Conservation (phyloP, 805 yeast species). For the Starmerella bombi region DNA sequence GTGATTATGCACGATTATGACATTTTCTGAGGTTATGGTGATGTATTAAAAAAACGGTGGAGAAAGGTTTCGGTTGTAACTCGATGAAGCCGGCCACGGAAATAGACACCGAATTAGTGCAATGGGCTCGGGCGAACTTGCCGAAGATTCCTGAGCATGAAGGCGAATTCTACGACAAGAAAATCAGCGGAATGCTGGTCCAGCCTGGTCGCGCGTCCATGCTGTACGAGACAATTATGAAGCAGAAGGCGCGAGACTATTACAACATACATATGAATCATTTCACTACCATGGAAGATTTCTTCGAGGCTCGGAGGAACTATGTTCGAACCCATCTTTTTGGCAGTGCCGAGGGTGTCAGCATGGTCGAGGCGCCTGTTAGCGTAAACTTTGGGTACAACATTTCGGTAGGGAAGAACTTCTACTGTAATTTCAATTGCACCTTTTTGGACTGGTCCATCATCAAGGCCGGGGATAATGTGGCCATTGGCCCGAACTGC, state of each 20-base stretch:
- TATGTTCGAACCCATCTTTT: constrained; percentile 31
- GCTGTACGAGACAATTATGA: constrained; percentile 24
- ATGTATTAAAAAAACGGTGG: too few relatives aligned
- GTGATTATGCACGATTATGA: too few relatives aligned
- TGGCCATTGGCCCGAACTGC: constrained; percentile 50
- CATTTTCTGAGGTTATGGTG: too few relatives aligned
- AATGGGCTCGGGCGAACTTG: constrained; percentile 16
- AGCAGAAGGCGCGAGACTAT: constrained; percentile 25
- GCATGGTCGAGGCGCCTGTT: constrained; percentile 41
- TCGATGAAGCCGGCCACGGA: constrained; percentile 11
- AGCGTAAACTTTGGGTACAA: constrained; percentile 60
- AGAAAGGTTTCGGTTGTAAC: too few relatives aligned
- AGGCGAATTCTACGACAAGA: constrained; percentile 36
- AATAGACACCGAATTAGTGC: constrained; percentile 11
- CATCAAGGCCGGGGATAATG: constrained; percentile 46
- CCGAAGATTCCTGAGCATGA: constrained; percentile 9
- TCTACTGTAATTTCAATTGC: constrained; percentile 43
- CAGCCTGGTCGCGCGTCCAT: constrained; percentile 25
- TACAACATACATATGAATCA: constrained; percentile 22
- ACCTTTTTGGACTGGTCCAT: constrained; percentile 46
- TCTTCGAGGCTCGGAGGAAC: constrained; percentile 29
- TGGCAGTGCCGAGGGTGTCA: constrained; percentile 35
- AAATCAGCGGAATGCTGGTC: constrained; percentile 42
- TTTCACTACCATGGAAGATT: constrained; percentile 20
- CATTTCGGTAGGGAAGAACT: constrained; percentile 40